Base-by-base conservation (phyloP, 2,329 filamentous ascomycete genomes). In the Cercospora berteroae region DNA sequence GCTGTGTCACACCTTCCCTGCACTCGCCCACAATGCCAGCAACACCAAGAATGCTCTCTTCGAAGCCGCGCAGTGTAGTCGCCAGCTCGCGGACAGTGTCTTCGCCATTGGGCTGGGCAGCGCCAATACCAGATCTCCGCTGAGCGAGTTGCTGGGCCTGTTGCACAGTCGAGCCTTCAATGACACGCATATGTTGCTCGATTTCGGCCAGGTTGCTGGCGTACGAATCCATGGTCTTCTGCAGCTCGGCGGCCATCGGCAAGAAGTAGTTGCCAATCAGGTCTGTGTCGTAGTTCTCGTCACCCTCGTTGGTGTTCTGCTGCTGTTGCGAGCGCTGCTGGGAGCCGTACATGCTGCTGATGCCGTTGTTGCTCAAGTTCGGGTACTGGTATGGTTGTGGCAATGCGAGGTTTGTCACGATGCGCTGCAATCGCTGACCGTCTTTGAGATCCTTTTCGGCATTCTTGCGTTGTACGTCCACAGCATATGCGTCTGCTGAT, bases 331-430 rank as follows among this genome's bases (percentile, higher is more conserved):
- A 66, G 12, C 70, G 67, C 52, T 73, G 70, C 48, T 71, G 69
- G 3, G 65, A 60, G 23, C 62, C 63, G 36, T 68, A 68, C 65
- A 70, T 68, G 67, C 67, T 65, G 56, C 68, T 56, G 31, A 67
- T 63, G 44, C 69, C 68, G 48, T 69, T 67, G 31, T 66, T 66
- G 48, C 66, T 79, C 76, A 52, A 63, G 65, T 71, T 67, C 9
- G 68, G 60, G 66, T 86, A 85, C 72, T 89, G 87, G 75, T 87
- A 89, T 71, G 88, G 85, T 59, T 83, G 74, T 1, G 92, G 91
- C 16, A 94, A 83, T 72, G 89, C 89, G 63, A 93, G 83, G 74
- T 92, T 92, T 74, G 93, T 89, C 33, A 92, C 87, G 23, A 89
- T 89, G 66, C 89, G 87, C 82, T 92, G 91, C 68, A 87, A 87